Percentiles rank a stretch among this genome's conserved stretches.
phyloP scores from a whole-genome alignment of 2,329 filamentous ascomycete species.

The Fusarium sp. region DNA sequence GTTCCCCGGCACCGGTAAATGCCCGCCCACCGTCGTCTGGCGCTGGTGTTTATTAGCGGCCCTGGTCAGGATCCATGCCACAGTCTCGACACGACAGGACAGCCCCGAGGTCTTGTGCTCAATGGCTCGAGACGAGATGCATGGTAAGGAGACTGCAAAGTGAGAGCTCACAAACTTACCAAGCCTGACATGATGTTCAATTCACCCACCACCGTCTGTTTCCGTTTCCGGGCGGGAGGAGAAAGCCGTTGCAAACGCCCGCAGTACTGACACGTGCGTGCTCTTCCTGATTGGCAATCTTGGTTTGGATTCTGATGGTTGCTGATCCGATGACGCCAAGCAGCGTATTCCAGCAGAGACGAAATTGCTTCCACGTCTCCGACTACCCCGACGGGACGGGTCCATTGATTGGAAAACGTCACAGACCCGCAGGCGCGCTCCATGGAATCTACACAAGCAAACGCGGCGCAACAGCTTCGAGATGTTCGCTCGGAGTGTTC shows the following conservation, averaged over 20 bases:
- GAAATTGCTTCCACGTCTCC: slow-evolving; percentile 16
- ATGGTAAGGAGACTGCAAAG: not conserved
- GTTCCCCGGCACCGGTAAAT: slow-evolving; percentile 33
- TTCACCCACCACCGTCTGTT: not conserved
- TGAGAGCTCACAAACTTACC: not conserved
- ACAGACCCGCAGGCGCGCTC: slow-evolving; percentile 1
- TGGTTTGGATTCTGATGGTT: slow-evolving; percentile 10
- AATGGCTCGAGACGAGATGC: not conserved
- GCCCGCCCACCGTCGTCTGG: slow-evolving; percentile 6
- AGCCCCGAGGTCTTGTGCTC: not conserved
- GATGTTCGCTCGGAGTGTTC: not conserved
- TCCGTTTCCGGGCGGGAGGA: slow-evolving; percentile 4
- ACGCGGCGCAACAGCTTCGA: not conserved
- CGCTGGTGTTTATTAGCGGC: slow-evolving; percentile 30
- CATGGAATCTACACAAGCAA: not conserved
- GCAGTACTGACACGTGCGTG: slow-evolving; percentile 6
- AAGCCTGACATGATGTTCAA: not conserved
- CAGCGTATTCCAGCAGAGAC: slow-evolving; percentile 2
- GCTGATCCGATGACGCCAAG: slow-evolving; percentile 33
- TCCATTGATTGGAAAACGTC: slow-evolving; percentile 17
- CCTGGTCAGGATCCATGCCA: slow-evolving; percentile 11
- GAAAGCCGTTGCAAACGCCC: slow-evolving; percentile 28
- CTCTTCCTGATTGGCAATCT: slow-evolving; percentile 16
- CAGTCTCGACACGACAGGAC: slow-evolving; percentile 3
- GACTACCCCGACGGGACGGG: not conserved